Percentiles rank a stretch among this genome's conserved stretches.
These are phyloP conservation scores for Pythium phragmitis DNA, from an alignment of 352 stramenopile genomes.

Conservation along the genomic window DNA sequence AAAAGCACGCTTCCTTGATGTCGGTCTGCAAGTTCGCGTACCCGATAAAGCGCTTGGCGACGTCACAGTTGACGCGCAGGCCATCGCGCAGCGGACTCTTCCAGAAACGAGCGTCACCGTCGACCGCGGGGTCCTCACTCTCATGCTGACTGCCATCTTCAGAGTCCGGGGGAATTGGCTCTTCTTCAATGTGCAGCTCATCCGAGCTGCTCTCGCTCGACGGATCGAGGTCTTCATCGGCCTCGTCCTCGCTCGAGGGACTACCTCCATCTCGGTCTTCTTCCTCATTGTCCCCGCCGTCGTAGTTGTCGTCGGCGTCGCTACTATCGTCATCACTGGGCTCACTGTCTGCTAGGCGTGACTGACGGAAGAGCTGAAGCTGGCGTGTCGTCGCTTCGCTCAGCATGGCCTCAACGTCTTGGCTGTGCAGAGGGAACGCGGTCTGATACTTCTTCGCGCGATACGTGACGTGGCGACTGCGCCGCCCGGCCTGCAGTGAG, in stretches of 20 bases:
- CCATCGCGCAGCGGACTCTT: conserved; percentile 38
- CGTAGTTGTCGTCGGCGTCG: conserved; percentile 28
- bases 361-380: conserved; percentile 12
- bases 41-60: conserved; percentile 75
- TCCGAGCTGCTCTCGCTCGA: conserved; percentile 18
- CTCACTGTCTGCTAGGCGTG: neutral
- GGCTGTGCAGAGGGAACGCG: conserved; percentile 43
- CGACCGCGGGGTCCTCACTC: neutral
- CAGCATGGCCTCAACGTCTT: conserved; percentile 37
- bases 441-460: conserved; percentile 42
- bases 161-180: conserved; percentile 13
- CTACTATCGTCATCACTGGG: conserved; percentile 30
- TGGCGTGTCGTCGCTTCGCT: conserved; percentile 3
- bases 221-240: neutral
- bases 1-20: conserved; percentile 90
- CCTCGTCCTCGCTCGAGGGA: conserved; percentile 10
- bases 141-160: conserved; percentile 21
- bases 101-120: conserved; percentile 43
- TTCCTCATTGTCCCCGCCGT: conserved; percentile 11
- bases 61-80: conserved; percentile 54
- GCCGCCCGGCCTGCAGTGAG: conserved; percentile 42
- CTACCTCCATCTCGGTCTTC: neutral
- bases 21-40: conserved; percentile 90
- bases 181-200: conserved; percentile 18
- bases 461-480: conserved; percentile 40